Evolutionary conservation across 163 green algal species (phyloP).

Genomic region (Scenedesmus sp.): DNA sequence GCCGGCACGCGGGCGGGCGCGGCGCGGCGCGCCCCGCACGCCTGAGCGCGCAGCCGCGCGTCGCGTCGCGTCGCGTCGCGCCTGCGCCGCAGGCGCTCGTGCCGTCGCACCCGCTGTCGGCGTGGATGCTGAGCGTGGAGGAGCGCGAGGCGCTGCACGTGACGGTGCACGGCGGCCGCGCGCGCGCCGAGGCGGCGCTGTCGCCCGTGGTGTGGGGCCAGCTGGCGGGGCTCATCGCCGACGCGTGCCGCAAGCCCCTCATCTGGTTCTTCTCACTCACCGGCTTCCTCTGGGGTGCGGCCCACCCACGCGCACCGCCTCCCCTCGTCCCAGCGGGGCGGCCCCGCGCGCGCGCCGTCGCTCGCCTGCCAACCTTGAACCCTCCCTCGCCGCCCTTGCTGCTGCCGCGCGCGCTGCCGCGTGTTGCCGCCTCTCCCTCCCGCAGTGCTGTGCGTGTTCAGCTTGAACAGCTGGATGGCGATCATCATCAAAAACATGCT

Average conservation of each 20-base stretch:
- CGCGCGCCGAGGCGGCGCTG: not conserved
- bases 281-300: conserved; percentile 4
- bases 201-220: conserved; percentile 7
- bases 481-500: conserved; percentile 38
- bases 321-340: no score
- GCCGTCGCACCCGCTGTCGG: not conserved
- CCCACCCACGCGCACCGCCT: no score
- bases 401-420: no score
- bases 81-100: not conserved
- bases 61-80: no score
- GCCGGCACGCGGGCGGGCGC: no score
- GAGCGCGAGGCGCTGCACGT: not conserved
- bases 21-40: no score
- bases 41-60: no score
- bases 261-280: conserved; percentile 9
- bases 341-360: no score
- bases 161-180: not conserved
- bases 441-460: conserved; percentile 16
- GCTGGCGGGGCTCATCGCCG: not conserved
- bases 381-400: no score
- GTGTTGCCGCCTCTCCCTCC: no score
- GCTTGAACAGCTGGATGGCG: conserved; percentile 23
- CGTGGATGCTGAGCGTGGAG: not conserved
- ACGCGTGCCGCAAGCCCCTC: not conserved
- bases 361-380: no score